Evolutionary conservation across 1,284 basidiomycete genomes (phyloP), one percentile per base, ranked within the genome.

Genomic region (Microbotryum scabiosae): DNA sequence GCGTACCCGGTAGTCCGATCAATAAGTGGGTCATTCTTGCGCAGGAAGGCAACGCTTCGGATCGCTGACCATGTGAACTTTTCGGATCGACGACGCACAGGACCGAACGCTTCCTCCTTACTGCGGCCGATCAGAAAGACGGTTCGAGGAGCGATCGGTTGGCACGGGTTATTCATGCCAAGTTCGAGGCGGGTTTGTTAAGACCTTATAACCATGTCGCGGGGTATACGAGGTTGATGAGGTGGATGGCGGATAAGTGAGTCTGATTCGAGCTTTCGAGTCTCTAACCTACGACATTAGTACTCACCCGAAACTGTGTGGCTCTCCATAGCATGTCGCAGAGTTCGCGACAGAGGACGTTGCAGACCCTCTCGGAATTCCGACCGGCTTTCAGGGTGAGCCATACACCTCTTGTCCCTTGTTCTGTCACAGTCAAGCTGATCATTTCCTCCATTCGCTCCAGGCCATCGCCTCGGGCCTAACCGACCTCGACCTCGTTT

Each of bases 131-230:
- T 75, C 93, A 97, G 73, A 89, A 89, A 51, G 83, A 87, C 14
- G 93, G 93, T 0, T 87, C 90, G 16, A 81, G 93, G 44, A 89
- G 94, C 66, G 89, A 96, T 69, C 85, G 93, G 1, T 77, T 98
- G 46, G 88, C 87, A 62, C 82, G 88, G 63, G 94, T 98, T 66
- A 97, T 97, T 70, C 84, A 88, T 67, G 92, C 89, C 71, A 97
- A 97, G 76, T 97, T 96, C 76, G 93, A 97, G 73, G 94, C 93
- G 1, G 94, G 93, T 0, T 75, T 98, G 48, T 77, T 97, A 63
- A 90, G 90, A 71, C 94, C 94, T 0, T 97, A 96, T 73, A 94
- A 97, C 76, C 96, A 97, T 73, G 90, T 94, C 62, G 91, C 90
- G 72, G 91, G 91, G 0, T 94, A 94, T 72, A 87, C 89, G 23